A percentile compares a stretch with the other conserved stretches of the same genome.
These are phyloP conservation scores for Dalechampia spathulata DNA, from an alignment of 441 rosid species.

Conservation along the genomic window DNA sequence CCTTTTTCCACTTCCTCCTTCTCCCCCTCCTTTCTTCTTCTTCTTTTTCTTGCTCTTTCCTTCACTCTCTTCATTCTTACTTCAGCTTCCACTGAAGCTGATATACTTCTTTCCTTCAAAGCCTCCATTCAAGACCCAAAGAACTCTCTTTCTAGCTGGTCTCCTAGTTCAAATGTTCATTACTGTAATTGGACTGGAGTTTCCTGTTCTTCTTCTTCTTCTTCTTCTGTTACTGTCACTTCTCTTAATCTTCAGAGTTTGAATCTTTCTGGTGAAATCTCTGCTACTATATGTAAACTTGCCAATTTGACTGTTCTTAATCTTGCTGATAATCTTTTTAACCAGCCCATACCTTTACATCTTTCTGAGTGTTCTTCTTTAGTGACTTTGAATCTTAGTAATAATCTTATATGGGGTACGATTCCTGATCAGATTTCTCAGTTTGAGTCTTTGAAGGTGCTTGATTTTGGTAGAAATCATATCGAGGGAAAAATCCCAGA, in stretches of 20 bases:
- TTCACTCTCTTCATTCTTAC: conserved; percentile 27
- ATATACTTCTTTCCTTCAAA: conserved; percentile 62
- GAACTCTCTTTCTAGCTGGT: conserved; percentile 64
- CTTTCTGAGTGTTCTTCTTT: conserved; percentile 60
- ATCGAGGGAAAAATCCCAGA: conserved; percentile 52
- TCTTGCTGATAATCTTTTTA: conserved; percentile 70
- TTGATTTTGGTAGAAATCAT: conserved; percentile 63
- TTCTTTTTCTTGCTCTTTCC: conserved; percentile 9
- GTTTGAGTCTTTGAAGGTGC: conserved; percentile 48
- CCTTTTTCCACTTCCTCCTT: conserved; percentile 21
- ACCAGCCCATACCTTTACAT: conserved; percentile 82
- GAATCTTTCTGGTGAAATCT: conserved; percentile 88
- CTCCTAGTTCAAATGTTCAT: conserved; percentile 38
- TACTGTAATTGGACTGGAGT: conserved; percentile 90
- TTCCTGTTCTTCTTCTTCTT: conserved; percentile 36
- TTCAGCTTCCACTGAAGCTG: conserved; percentile 47
- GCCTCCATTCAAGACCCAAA: conserved; percentile 63
- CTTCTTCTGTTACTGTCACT: conserved; percentile 36
- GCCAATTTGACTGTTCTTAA: conserved; percentile 53
- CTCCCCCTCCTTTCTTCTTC: conserved; percentile 5
- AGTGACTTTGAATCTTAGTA: conserved; percentile 73
- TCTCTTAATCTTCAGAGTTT: conserved; percentile 62
- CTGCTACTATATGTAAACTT: conserved; percentile 58
- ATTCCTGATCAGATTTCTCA: conserved; percentile 82
- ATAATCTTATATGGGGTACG: conserved; percentile 87